Percentiles rank a stretch among this genome's conserved stretches.
phyloP scores from a whole-genome alignment of 768 basidiomycete species.

The Clavulina sp. region DNA sequence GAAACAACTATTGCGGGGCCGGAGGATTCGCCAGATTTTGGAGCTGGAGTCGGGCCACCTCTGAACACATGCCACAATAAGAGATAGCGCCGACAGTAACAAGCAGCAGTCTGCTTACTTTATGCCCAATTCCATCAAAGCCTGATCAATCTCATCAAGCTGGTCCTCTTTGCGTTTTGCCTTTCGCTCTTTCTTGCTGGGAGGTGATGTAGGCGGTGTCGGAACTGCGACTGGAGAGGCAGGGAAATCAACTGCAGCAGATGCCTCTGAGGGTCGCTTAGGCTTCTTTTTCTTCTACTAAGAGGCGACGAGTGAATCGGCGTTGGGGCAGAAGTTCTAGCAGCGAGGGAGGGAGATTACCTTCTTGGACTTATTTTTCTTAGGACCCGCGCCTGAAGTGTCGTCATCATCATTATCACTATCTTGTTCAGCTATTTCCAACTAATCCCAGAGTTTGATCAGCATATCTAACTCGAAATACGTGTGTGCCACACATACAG shows the following conservation, averaged over 20 bases:
- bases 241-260: background rate
- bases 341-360: background rate
- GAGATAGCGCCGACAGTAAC: background rate
- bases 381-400: background rate
- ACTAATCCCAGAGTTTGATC: background rate
- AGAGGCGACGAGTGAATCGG: slow-evolving; percentile 8
- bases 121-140: slow-evolving; percentile 63
- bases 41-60: background rate
- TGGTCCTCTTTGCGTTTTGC: slow-evolving; percentile 42
- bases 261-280: slow-evolving; percentile 9
- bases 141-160: slow-evolving; percentile 67
- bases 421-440: background rate
- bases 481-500: background rate
- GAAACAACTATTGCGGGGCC: too few species aligned
- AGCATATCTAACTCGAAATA: background rate
- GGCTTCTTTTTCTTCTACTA: slow-evolving; percentile 21
- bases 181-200: slow-evolving; percentile 34
- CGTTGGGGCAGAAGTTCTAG: background rate
- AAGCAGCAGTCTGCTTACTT: slow-evolving; percentile 30
- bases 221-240: background rate
- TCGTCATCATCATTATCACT: slow-evolving; percentile 10
- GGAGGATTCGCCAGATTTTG: background rate
- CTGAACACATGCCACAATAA: too few species aligned
- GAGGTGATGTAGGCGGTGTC: background rate
- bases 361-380: slow-evolving; percentile 20